Evolutionary conservation across 2,329 filamentous ascomycete genomes (phyloP), one percentile per base, ranked within the genome.

Genomic region (Epichloe sibirici): DNA sequence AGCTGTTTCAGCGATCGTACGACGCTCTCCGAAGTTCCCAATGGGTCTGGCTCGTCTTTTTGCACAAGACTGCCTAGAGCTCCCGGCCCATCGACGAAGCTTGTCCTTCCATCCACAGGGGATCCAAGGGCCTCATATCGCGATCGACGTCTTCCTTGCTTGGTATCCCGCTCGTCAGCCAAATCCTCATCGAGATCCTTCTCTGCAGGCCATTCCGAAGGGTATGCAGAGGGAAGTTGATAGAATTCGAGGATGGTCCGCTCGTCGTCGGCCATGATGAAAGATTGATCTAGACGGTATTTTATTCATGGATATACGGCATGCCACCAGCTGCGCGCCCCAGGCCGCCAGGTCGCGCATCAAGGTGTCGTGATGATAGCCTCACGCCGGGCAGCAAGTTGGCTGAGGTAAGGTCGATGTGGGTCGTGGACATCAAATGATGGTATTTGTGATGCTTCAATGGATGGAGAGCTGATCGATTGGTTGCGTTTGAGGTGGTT

Each of bases 1-100:
- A 86, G 74, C 58, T 85, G 79, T 63, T 85, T 84, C 61, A 98
- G 71, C 39, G 88, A 81, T 60, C 84, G 78, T 51, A 96, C 83
- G 7, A 98, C 90, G 64, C 89, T 96, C 53, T 91, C 86, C 1
- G 85, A 83, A 50, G 82, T 83, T n/a, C 93, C 93, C 51, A 98
- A 70, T 4, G 93, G 90, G 70, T 98, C 93, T 2, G 88, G 81
- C 67, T 98, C 94, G 65, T 98, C 93, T 65, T 86, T 86, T 64
- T 93, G 88, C 34, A 95, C 87, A 55, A 91, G 70, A 60, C 83
- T 93, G 57, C 87, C 85, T 45, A 85, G 75, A 63, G 78, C 82
- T 7, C 47, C 45, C 17, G 51, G 53, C 8, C 45, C 51, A 5
- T 50, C 53, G 9, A 15, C 17, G 13, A 87, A 71, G 48, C 76